Evolutionary conservation across 345 rosid genomes (phyloP).

Genomic region (Murraya koenigii): DNA sequence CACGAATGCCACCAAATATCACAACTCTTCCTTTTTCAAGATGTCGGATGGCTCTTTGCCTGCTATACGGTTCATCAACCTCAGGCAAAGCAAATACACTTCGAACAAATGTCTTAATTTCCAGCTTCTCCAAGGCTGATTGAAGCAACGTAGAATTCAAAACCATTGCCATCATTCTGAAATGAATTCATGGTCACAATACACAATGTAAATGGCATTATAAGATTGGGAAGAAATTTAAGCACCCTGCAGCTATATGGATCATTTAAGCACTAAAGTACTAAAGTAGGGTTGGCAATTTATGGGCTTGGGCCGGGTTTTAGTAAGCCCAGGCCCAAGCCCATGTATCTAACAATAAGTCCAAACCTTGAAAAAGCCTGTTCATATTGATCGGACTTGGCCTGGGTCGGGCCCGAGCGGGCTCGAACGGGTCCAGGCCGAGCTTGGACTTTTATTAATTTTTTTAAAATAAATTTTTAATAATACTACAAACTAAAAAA

Average conservation of each 20-base stretch:
- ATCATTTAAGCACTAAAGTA: neutral
- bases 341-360: too few species aligned
- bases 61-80: constrained; percentile 40
- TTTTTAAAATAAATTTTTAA: too few species aligned
- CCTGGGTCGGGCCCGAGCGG: too few species aligned
- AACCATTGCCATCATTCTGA: constrained; percentile 49
- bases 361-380: too few species aligned
- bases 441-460: too few species aligned
- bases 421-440: too few species aligned
- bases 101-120: constrained; percentile 35
- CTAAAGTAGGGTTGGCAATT: too few species aligned
- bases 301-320: too few species aligned
- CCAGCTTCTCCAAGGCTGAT: constrained; percentile 45
- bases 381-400: too few species aligned
- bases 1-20: constrained; percentile 46
- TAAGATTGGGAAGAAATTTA: neutral
- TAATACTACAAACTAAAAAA: too few species aligned
- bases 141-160: constrained; percentile 52
- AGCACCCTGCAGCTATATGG: neutral
- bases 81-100: constrained; percentile 39
- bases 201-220: neutral
- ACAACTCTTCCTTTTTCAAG: constrained; percentile 54
- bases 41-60: constrained; percentile 44
- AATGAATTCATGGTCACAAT: constrained; percentile 9
- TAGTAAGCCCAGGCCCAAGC: too few species aligned